Percentiles rank a stretch among this genome's conserved stretches.
Evolutionary conservation across 306 rosid genomes (phyloP).

Genomic region (Myrica gale): DNA sequence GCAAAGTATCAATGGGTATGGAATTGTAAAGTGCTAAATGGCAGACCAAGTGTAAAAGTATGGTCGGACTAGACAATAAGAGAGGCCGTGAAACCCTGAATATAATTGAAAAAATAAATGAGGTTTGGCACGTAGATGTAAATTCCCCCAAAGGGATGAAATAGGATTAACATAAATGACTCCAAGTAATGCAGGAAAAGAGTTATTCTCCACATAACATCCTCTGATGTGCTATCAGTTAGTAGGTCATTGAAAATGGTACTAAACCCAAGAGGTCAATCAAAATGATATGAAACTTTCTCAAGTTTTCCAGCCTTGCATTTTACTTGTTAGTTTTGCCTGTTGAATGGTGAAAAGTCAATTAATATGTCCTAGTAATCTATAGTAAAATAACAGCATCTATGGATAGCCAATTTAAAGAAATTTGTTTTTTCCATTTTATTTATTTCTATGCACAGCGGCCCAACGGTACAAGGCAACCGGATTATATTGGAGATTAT

Average conservation of each 20-base stretch:
- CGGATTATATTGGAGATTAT: not conserved
- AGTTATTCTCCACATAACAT: too few species aligned
- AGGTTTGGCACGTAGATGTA: not conserved
- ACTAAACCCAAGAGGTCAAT: not conserved
- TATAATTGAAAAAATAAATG: not conserved
- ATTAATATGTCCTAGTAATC: not conserved
- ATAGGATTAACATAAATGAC: not conserved
- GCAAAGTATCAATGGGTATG: not conserved
- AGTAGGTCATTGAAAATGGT: not conserved
- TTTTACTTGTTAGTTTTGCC: not conserved
- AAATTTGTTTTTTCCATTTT: not conserved
- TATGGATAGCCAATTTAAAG: not conserved
- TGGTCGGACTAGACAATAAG: not conserved
- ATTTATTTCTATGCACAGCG: not conserved
- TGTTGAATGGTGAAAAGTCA: not conserved
- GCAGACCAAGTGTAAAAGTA: not conserved
- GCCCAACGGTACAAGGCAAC: not conserved
- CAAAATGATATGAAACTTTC: not conserved
- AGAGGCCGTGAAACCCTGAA: not conserved
- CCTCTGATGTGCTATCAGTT: not conserved
- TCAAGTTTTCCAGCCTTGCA: not conserved
- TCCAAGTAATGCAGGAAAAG: not conserved
- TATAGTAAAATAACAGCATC: not conserved
- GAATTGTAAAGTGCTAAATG: not conserved
- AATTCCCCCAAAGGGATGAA: not conserved